Evolutionary conservation across 2,329 filamentous ascomycete genomes (phyloP).

Genomic region (Ilyonectria sp.): DNA sequence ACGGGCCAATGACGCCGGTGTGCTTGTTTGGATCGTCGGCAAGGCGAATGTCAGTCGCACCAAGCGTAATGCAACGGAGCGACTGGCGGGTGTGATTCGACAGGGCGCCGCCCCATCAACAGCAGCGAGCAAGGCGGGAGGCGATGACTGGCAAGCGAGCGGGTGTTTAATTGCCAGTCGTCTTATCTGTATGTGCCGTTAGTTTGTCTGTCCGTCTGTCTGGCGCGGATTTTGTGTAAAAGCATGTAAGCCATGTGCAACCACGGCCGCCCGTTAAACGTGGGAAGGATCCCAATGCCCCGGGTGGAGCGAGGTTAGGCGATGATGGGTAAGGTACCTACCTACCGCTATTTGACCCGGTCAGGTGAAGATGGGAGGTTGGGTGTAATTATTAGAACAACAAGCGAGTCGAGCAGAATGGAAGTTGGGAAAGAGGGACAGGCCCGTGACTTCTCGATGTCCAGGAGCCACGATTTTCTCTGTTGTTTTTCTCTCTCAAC

Average conservation of each 20-base stretch:
- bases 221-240: constrained; percentile 20
- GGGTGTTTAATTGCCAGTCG: constrained; percentile 26
- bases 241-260: constrained; percentile 18
- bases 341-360: constrained; percentile 28
- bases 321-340: constrained; percentile 30
- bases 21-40: constrained; percentile 46
- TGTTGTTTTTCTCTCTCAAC: constrained; percentile 4
- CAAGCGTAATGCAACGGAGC: constrained; percentile 38
- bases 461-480: constrained; percentile 11
- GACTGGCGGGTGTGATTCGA: constrained; percentile 38
- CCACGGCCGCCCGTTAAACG: constrained; percentile 12
- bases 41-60: constrained; percentile 46
- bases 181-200: constrained; percentile 25
- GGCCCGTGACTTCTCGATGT: constrained; percentile 6
- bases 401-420: constrained; percentile 9
- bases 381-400: constrained; percentile 3
- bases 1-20: constrained; percentile 46
- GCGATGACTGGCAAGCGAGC: constrained; percentile 21
- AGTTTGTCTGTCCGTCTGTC: constrained; percentile 6
- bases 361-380: constrained; percentile 17
- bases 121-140: constrained; percentile 36
- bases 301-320: constrained; percentile 31
- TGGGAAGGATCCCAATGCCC: constrained; percentile 13
- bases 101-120: constrained; percentile 41
- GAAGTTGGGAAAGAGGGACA: constrained; percentile 5